phyloP scores from a whole-genome alignment of 106 monocot species.

The Cymbidium sinense region DNA sequence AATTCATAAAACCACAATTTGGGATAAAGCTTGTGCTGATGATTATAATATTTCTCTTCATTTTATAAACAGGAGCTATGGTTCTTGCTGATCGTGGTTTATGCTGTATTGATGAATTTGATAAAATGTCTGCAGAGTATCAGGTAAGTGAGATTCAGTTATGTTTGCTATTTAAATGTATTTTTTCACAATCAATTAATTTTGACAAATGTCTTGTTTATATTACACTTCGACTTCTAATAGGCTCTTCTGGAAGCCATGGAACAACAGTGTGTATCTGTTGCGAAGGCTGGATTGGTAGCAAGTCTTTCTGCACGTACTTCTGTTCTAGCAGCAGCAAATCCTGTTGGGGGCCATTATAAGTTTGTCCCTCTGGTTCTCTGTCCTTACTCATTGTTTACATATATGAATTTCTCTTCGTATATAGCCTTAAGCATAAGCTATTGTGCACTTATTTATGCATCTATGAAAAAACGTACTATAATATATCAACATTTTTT shows the following conservation, averaged over 20 bases:
- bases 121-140: constrained; percentile 97
- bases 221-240: constrained; percentile 6
- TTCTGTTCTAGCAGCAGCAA: constrained; percentile 92
- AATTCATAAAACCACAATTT: no score
- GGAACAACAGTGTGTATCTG: constrained; percentile 98
- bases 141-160: constrained; percentile 41
- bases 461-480: background rate
- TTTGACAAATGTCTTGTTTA: background rate
- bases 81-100: constrained; percentile 95
- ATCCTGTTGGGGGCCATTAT: constrained; percentile 98
- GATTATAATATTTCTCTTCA: no score
- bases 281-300: constrained; percentile 97
- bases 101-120: constrained; percentile 99
- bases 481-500: no score
- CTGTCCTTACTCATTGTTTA: background rate
- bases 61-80: constrained; percentile 73
- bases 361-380: constrained; percentile 36
- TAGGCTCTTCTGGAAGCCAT: constrained; percentile 95
- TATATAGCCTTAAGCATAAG: background rate
- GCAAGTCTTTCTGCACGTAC: constrained; percentile 95
- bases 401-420: background rate
- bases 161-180: background rate
- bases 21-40: no score
- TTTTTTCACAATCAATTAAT: background rate
- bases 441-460: background rate